Evolutionary conservation across 208 protist genomes (phyloP).

Genomic region (Leishmania tarentolae): DNA sequence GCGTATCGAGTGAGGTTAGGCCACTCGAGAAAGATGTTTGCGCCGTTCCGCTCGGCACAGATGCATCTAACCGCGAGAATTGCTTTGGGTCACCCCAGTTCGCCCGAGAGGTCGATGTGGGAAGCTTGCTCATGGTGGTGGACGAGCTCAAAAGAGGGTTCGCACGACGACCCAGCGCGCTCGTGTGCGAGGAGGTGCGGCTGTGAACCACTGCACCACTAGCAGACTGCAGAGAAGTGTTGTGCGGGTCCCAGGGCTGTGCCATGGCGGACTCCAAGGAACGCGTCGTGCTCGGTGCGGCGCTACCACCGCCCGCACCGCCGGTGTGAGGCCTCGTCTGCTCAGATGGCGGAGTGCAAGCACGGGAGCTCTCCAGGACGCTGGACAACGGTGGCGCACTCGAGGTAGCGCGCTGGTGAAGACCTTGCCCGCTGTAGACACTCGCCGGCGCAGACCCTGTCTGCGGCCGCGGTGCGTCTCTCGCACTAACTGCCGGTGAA

Average conservation of each 20-base stretch:
- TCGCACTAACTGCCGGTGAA: neutral
- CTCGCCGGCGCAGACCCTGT: slow-evolving; percentile 9
- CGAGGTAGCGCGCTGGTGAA: neutral
- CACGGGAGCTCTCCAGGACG: slow-evolving; percentile 44
- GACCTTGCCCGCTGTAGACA: slow-evolving; percentile 14
- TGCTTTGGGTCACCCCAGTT: slow-evolving; percentile 18
- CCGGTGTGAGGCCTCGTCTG: slow-evolving; percentile 18
- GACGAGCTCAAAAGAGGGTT: slow-evolving; percentile 76
- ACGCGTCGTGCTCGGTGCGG: slow-evolving; percentile 25
- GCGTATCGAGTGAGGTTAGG: slow-evolving; percentile 11
- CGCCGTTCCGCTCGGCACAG: slow-evolving; percentile 11
- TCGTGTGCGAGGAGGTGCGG: slow-evolving; percentile 38
- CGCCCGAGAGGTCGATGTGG: neutral
- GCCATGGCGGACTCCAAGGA: slow-evolving; percentile 69
- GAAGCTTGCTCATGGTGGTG: slow-evolving; percentile 15
- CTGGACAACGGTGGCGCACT: slow-evolving; percentile 22
- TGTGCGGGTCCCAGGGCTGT: slow-evolving; percentile 66
- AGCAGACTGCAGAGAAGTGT: slow-evolving; percentile 22
- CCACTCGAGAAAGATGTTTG: slow-evolving; percentile 12
- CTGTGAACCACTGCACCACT: slow-evolving; percentile 29
- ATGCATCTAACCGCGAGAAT: slow-evolving; percentile 26
- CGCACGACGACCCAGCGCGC: slow-evolving; percentile 54
- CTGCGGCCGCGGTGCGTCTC: slow-evolving; percentile 4
- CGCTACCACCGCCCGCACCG: slow-evolving; percentile 11
- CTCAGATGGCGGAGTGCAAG: slow-evolving; percentile 77